Base-by-base conservation (phyloP, 306 rosid genomes). In the Clitoria ternatea region DNA sequence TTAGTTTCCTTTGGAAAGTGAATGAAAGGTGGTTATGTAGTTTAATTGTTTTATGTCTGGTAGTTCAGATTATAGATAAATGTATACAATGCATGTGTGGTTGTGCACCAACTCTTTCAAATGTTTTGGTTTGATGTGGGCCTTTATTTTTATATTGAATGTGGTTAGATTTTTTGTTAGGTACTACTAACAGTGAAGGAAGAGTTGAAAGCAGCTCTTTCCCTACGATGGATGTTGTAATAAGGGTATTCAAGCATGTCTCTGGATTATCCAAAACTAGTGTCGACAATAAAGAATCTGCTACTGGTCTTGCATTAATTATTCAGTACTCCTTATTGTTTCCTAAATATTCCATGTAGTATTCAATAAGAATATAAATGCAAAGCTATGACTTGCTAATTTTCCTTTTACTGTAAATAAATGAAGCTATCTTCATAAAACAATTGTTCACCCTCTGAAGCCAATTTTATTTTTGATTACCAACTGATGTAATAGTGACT, bases 201-300 rank as follows among this genome's bases (percentile, higher is more conserved):
- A 85, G 96, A 92, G 74, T 86, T 61, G 4, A 91, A 86, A 48
- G 79, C 79, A 26, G 62, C 85, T 57, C 81, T 88, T 47, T 92
- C 97, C 96, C 97, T 22, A 96, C 98, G 26, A 86, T 90, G 96
- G 91, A 92, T 73, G 98, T 93, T 43, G 96, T 81, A 20, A 68
- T 92, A 71, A 84, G 97, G 71, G 45, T 92, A 53, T 90, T 90
- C 79, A 88, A 88, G 77, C 92, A 91, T 19, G 82, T 90, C 45
- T 82, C 90, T 45, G 97, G 92, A 50, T 81, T 90, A 50, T 77
- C 92, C 2, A 96, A 92, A 77, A 70, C 74, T 57, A 92, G 88
- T 19, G 78, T 42, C 5, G 92, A 88, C n/a, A 47, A 48, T 57
- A 78, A 79, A 52, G 72, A 60, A 45, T 52, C 90, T 74, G 64